These are phyloP conservation scores for Coelastrella sp. DNA, from an alignment of 139 green algal genomes.

Conservation along the genomic window DNA sequence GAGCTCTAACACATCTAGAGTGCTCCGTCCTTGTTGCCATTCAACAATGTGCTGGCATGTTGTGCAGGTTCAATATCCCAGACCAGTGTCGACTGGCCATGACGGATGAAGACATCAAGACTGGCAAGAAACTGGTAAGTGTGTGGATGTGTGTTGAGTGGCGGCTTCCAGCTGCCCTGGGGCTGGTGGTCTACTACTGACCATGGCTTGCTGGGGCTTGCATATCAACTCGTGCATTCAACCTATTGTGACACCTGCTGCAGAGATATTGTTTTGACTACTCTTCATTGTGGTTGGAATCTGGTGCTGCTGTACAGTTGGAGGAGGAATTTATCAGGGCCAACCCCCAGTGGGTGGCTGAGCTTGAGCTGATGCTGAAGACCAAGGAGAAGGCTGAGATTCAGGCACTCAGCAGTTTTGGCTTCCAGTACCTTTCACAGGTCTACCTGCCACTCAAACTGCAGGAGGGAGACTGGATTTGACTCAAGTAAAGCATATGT, in stretches of 20 bases:
- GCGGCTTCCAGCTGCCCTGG: not conserved
- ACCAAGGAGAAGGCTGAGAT: constrained; percentile 97
- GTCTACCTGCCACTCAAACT: constrained; percentile 95
- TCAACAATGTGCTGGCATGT: not conserved
- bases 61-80: constrained; percentile 86
- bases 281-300: not conserved
- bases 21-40: too few species aligned
- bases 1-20: too few species aligned
- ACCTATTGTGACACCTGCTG: not conserved
- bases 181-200: too few species aligned
- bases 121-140: constrained; percentile 79
- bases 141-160: not conserved
- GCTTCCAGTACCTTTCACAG: constrained; percentile 93
- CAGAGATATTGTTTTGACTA: not conserved
- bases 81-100: constrained; percentile 95
- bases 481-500: not conserved
- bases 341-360: constrained; percentile 94
- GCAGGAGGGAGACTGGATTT: constrained; percentile 92
- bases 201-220: not conserved
- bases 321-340: constrained; percentile 96
- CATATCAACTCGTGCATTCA: not conserved
- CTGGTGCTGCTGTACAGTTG: constrained; percentile 66
- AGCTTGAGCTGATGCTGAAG: constrained; percentile 96
- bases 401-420: constrained; percentile 93
- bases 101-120: constrained; percentile 93